Evolutionary conservation across 306 rosid genomes (phyloP).

Genomic region (Leucaena leucocephala): DNA sequence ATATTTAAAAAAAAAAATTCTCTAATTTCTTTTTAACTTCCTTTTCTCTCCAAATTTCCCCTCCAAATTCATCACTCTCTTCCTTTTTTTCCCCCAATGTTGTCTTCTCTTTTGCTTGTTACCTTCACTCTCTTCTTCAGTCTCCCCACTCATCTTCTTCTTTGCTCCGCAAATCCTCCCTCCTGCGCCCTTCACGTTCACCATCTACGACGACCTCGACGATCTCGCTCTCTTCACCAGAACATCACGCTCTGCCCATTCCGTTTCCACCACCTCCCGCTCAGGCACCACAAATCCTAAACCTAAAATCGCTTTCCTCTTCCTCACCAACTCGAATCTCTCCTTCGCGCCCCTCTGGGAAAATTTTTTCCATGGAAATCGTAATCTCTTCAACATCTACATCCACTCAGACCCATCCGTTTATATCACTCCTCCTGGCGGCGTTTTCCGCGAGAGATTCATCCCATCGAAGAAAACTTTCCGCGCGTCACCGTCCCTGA

Average conservation of each 20-base stretch:
- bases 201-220: constrained; percentile 36
- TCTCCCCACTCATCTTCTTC: constrained; percentile 41
- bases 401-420: constrained; percentile 62
- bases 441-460: constrained; percentile 53
- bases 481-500: constrained; percentile 56
- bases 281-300: constrained; percentile 40
- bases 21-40: neutral
- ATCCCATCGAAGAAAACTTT: constrained; percentile 45
- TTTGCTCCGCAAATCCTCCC: constrained; percentile 44
- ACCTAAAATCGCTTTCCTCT: constrained; percentile 73
- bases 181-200: constrained; percentile 21
- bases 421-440: constrained; percentile 46
- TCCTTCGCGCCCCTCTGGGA: constrained; percentile 64
- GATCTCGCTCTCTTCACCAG: constrained; percentile 56
- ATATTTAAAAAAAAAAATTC: too few relatives aligned
- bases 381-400: constrained; percentile 59
- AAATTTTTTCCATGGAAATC: constrained; percentile 47
- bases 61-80: neutral
- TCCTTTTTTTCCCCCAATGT: constrained; percentile 42
- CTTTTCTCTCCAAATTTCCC: neutral
- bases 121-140: constrained; percentile 48
- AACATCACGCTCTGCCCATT: constrained; percentile 30
- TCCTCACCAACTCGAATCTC: constrained; percentile 67
- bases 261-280: constrained; percentile 34
- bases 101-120: constrained; percentile 47